phyloP scores from a whole-genome alignment of 176 grass and related monocot species.

The Oryza glaberrima region DNA sequence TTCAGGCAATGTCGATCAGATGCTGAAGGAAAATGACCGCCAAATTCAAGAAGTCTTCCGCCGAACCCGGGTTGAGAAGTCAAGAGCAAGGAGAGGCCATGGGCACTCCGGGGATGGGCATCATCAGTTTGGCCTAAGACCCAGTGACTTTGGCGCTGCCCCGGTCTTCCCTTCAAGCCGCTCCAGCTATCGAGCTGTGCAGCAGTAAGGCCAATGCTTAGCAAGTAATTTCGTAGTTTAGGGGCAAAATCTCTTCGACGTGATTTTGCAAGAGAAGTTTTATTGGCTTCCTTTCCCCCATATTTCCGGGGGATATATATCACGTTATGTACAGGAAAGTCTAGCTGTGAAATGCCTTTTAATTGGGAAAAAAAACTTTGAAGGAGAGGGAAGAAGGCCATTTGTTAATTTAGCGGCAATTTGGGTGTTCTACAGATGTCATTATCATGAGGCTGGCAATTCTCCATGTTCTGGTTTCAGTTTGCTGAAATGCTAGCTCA shows the following conservation, averaged over 20 bases:
- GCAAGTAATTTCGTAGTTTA: conserved; percentile 7
- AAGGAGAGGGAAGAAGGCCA: not conserved
- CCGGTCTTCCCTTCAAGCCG: conserved; percentile 89
- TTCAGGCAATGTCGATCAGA: conserved; percentile 81
- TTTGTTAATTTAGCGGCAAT: conserved; percentile 43
- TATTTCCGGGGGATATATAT: conserved; percentile 15
- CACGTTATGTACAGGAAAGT: conserved; percentile 50
- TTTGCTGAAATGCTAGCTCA: not conserved
- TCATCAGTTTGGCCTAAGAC: conserved; percentile 48
- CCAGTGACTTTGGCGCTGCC: conserved; percentile 62
- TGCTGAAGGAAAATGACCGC: conserved; percentile 97
- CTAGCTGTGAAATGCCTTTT: conserved; percentile 33
- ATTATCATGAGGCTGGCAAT: not conserved
- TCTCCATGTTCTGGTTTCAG: not conserved
- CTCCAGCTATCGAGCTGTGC: conserved; percentile 47
- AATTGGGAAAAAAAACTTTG: not conserved
- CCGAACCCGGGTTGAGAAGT: conserved; percentile 73
- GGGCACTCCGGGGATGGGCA: conserved; percentile 49
- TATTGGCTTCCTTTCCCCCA: not conserved
- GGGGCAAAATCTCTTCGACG: not conserved
- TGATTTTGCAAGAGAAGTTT: not conserved
- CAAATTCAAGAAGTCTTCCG: conserved; percentile 89
- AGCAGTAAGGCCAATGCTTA: conserved; percentile 11
- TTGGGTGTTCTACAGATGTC: not conserved
- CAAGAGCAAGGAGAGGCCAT: conserved; percentile 62